These are phyloP conservation scores for Wickerhamiella australiensis DNA, from an alignment of 805 yeast genomes.

Conservation along the genomic window DNA sequence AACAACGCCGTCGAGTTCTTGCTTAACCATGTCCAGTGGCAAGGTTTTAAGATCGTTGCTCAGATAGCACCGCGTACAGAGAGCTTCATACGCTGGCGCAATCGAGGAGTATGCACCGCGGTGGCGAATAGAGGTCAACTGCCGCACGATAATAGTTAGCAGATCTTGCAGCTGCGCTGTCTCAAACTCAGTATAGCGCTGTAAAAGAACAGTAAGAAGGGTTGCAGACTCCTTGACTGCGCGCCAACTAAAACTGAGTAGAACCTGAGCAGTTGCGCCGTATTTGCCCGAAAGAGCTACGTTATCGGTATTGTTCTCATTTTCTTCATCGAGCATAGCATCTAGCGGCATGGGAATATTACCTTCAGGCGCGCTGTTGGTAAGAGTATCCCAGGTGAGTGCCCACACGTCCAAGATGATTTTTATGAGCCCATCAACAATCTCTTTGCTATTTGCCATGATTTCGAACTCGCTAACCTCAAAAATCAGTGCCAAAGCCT, in stretches of 20 bases:
- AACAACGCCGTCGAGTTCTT: constrained; percentile 42
- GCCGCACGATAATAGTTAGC: constrained; percentile 50
- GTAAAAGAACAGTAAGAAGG: constrained; percentile 30
- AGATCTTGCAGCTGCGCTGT: constrained; percentile 33
- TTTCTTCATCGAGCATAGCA: constrained; percentile 33
- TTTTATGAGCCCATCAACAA: constrained; percentile 18
- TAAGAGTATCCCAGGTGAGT: constrained; percentile 37
- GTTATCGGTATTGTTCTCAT: constrained; percentile 24
- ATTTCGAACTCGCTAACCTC: constrained; percentile 23
- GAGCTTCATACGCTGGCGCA: constrained; percentile 62
- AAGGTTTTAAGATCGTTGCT: constrained; percentile 2
- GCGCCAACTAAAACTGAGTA: constrained; percentile 69
- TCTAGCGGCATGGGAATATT: constrained; percentile 23
- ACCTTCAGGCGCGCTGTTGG: constrained; percentile 64
- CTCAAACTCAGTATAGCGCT: constrained; percentile 20
- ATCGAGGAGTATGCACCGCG: constrained; percentile 88
- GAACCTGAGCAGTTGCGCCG: constrained; percentile 32
- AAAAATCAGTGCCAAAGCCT: constrained; percentile 42
- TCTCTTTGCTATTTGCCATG: background rate
- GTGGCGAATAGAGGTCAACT: constrained; percentile 65
- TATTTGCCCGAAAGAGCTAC: constrained; percentile 20
- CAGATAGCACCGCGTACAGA: constrained; percentile 46
- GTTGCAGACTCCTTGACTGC: constrained; percentile 63
- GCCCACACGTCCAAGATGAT: constrained; percentile 34
- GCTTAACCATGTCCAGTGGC: constrained; percentile 48